Percentiles rank a stretch among this genome's conserved stretches.
These are phyloP conservation scores for Bryum argenteum DNA, from an alignment of 225 moss, liverwort and hornwort genomes.

Conservation along the genomic window DNA sequence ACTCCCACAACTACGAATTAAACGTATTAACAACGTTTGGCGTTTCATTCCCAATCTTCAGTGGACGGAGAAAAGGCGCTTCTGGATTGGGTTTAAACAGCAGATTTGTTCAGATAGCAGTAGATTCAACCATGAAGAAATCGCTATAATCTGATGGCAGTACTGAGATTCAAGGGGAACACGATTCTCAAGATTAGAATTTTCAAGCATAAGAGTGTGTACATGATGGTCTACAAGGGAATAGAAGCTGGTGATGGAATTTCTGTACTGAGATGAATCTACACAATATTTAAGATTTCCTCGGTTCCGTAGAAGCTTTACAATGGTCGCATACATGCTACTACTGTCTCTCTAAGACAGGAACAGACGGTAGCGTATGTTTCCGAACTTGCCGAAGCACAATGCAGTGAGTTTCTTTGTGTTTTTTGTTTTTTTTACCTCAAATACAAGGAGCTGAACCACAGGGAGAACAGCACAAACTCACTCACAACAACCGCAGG, in stretches of 20 bases:
- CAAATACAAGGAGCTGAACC: constrained; percentile 79
- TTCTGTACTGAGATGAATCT: constrained; percentile 24
- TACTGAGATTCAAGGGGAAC: no score
- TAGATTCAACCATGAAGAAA: no score
- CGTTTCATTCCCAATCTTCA: no score
- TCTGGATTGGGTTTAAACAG: no score
- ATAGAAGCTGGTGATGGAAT: neutral
- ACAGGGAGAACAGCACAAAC: constrained; percentile 79
- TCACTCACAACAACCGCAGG: constrained; percentile 83
- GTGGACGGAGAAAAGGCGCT: no score
- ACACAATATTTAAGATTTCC: constrained; percentile 31
- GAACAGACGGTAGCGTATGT: constrained; percentile 13
- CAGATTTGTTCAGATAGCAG: no score
- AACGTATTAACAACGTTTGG: no score
- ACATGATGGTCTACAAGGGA: no score
- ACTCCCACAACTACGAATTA: no score
- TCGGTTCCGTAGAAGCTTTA: constrained; percentile 35
- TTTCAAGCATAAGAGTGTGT: no score
- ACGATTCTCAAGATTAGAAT: no score
- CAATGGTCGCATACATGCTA: constrained; percentile 30
- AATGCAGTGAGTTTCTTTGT: constrained; percentile 15
- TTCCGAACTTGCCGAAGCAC: constrained; percentile 28
- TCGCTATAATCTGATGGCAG: no score
- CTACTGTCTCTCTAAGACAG: constrained; percentile 12
- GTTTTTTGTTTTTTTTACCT: constrained; percentile 48